Percentiles rank a stretch among this genome's conserved stretches.
phyloP scores from a whole-genome alignment of 768 basidiomycete species.

The Rhodotorula taiwanensis region DNA sequence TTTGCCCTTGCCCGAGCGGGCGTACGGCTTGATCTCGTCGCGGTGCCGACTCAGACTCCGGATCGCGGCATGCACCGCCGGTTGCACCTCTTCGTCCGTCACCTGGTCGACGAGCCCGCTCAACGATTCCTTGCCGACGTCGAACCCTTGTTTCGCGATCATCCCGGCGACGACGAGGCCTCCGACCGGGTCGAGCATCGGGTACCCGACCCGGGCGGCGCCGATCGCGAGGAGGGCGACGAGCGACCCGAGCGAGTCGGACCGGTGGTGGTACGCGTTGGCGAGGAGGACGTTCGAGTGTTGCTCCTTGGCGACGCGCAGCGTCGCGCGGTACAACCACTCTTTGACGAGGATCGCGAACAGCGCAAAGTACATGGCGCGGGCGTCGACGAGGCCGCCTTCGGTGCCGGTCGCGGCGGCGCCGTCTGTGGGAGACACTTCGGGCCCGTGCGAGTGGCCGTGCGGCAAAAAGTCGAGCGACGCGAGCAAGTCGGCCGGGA shows the following conservation, averaged over 20 bases:
- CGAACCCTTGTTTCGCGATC: constrained; percentile 41
- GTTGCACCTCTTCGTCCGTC: neutral
- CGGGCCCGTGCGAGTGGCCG: constrained; percentile 50
- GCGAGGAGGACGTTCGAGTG: constrained; percentile 83
- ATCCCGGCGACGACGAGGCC: constrained; percentile 51
- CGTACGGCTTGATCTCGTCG: neutral
- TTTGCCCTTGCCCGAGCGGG: too few relatives aligned
- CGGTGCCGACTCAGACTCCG: neutral
- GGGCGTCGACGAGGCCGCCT: constrained; percentile 63
- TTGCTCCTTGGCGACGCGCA: constrained; percentile 78
- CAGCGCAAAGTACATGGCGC: constrained; percentile 94
- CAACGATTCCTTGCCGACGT: constrained; percentile 36
- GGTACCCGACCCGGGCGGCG: constrained; percentile 64
- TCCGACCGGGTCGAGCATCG: constrained; percentile 86
- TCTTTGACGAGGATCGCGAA: constrained; percentile 76
- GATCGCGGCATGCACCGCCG: neutral
- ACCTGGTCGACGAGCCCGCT: constrained; percentile 32
- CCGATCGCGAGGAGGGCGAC: constrained; percentile 84
- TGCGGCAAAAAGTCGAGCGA: constrained; percentile 47
- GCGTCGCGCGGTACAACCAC: constrained; percentile 75
- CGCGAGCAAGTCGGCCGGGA: constrained; percentile 34
- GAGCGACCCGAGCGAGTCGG: constrained; percentile 85
- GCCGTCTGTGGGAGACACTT: neutral
- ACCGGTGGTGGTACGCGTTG: constrained; percentile 97
- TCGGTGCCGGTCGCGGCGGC: constrained; percentile 48